Base-by-base conservation (phyloP, 179 eudicot genomes). In the Carnegiea gigantea region DNA sequence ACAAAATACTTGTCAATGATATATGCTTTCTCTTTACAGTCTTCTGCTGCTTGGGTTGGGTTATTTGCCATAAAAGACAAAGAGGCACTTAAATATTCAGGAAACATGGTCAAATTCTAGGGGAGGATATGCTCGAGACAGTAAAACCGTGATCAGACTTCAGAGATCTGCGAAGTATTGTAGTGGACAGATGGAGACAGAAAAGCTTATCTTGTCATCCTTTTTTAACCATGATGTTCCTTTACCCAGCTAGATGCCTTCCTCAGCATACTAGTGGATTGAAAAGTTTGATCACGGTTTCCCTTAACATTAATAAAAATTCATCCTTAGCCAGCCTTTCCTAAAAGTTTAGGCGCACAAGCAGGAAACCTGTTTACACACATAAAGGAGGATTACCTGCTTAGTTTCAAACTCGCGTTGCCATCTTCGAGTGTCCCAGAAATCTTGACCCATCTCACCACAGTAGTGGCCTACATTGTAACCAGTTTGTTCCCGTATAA, bases 381-480 rank as follows among this genome's bases (percentile, higher is more conserved):
- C 2, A 78, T 7, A 17, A 12, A 5, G 17, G 51, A 48, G 79
- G 53, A 36, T 23, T 84, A 95, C 99, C 99, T 96, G 97, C 83
- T 90, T 96, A 53, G 90, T 87, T 75, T 96, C 99, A 88, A 96
- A 96, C 86, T 96, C 99, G 12, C 98, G 98, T 70, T 91, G 96
- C 99, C 99, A 96, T 89, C 97, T 92, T 73, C 95, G 86, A 48
- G 95, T 88, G 78, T 96, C 99, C 99, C 99, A 96, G 81, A 96
- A 96, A 84, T 96, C 98, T 83, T 96, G 98, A 77, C 99, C 99
- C 99, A 96, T 96, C 85, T 96, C 99, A 85, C 99, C 99, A 90
- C 99, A 96, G 77, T 94, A 96, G 89, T 96, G 99, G 48, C 99
- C 99, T 65, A 96, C 98, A 90, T 85, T 86, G 87, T 85, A 96